Base-by-base conservation (phyloP, 495 filamentous ascomycete genomes). In the Podospora conica region DNA sequence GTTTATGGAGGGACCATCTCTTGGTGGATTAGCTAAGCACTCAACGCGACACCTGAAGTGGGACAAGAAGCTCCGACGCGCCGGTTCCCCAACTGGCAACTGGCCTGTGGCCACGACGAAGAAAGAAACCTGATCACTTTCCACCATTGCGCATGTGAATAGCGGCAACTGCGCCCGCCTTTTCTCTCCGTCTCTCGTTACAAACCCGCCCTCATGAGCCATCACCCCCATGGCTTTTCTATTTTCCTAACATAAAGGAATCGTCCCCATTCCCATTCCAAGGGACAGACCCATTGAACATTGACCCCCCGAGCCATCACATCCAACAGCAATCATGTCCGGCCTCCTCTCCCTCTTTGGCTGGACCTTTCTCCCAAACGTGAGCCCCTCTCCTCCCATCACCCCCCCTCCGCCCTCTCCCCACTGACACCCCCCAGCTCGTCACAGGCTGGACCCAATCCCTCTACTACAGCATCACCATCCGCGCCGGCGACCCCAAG, bases 401-500 rank as follows among this genome's bases (percentile, higher is more conserved):
- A 9, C 61, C 25, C 56, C 64, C 22, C 22, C 18, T 55, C 25
- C n/a, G 48, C 48, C 53, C 20, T 18, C 27, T 7, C 21, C 33
- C 28, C 20, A 48, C 59, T 40, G 2, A 61, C 11, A 57, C 15
- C 53, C 22, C 48, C 23, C 71, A 94, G 90, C 84, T 96, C 72
- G 89, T 86, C 22, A 93, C 92, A 63, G 86, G 87, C 67, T 91
- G 89, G 79, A 69, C 91, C 11, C 92, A 97, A 70, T 83, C 81
- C 57, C 75, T 96, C 68, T 96, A 91, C 80, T 98, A 97, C 82
- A 81, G 88, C 73, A 81, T 98, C 68, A 90, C 91, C 20, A 94
- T 96, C 70, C 93, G 95, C 69, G 95, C 92, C 27, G 95, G 95
- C 68, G 90, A 96, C 66, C 90, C 88, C 22, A 88, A 86, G 54